Base-by-base conservation (phyloP, 352 stramenopile genomes). In the Pythium myriotylum region DNA sequence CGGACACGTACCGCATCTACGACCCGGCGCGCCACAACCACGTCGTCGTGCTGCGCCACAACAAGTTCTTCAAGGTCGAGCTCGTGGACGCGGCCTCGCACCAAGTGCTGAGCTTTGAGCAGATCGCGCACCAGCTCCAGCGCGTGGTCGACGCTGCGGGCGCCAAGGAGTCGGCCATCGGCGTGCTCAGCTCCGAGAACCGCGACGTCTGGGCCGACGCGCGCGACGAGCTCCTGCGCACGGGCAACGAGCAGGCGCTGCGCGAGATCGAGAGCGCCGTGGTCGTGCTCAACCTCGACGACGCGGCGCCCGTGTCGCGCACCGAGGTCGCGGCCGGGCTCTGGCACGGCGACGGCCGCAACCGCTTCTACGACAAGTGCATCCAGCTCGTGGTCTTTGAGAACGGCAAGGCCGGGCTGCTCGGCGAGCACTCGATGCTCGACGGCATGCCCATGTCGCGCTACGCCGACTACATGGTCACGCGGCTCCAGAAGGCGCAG, bases 311-410 rank as follows among this genome's bases (percentile, higher is more conserved):
- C 4, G 72, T 86, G 60, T 84, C 76, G 19, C 76, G 82, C 47
- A 83, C 77, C 0, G 80, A 92, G 41, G 72, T 89, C n/a, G 78
- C 81, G 3, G 70, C 72, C 20, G 84, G 64, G 16, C 63, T 94
- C 13, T 94, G 87, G 77, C 84, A 93, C 55, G 85, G 88, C 67
- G 87, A 89, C 58, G 94, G 94, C 46, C 76, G 84, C 64, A 98
- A 99, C 82, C 92, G 96, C 45, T 99, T 95, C 74, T 99, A 97
- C 66, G 97, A 99, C 76, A 99, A 99, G 78, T 97, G 89, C 48
- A 86, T 99, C 59, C 93, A 98, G 76, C 57, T 99, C n/a, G 80
- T 98, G 24, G 91, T 98, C 41, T 98, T 97, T 58, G 79, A 89
- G 41, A 99, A 99, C 76, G 95, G 94, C 49, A 98, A 98, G 73